phyloP scores from a whole-genome alignment of 495 filamentous ascomycete species.

The Penicilliopsis zonata region DNA sequence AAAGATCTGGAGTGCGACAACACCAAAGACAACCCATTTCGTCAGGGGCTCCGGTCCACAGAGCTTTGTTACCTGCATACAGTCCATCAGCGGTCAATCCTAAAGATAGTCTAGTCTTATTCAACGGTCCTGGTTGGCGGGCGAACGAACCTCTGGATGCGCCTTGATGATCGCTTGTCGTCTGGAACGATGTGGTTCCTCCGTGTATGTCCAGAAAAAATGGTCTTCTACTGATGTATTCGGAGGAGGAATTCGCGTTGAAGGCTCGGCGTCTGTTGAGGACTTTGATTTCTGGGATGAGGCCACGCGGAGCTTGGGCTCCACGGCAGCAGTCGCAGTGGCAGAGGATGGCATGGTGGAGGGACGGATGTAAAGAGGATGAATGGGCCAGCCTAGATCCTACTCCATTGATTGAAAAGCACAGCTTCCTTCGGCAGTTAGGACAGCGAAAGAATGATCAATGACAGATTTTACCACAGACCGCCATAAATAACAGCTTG shows the following conservation, averaged over 20 bases:
- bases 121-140: background rate
- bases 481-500: background rate
- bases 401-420: conserved; percentile 13
- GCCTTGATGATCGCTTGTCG: conserved; percentile 94
- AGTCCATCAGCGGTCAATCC: background rate
- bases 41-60: conserved; percentile 95
- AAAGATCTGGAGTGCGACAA: conserved; percentile 70
- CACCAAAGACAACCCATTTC: conserved; percentile 78
- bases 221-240: conserved; percentile 33
- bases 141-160: conserved; percentile 69
- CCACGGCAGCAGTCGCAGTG: conserved; percentile 17
- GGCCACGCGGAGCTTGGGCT: conserved; percentile 28
- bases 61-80: conserved; percentile 76
- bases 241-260: conserved; percentile 21
- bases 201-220: conserved; percentile 94
- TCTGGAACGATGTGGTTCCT: conserved; percentile 90
- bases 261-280: conserved; percentile 8
- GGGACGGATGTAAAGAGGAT: conserved; percentile 1
- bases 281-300: conserved; percentile 15
- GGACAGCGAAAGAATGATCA: conserved; percentile 8
- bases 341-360: conserved; percentile 21
- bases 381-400: background rate
- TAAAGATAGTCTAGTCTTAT: too few relatives aligned
- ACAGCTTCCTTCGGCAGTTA: too few relatives aligned
- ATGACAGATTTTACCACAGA: background rate